Percentiles rank a stretch among this genome's conserved stretches.
These are phyloP conservation scores for Glaciozyma martinii DNA, from an alignment of 768 basidiomycete species.

Conservation along the genomic window DNA sequence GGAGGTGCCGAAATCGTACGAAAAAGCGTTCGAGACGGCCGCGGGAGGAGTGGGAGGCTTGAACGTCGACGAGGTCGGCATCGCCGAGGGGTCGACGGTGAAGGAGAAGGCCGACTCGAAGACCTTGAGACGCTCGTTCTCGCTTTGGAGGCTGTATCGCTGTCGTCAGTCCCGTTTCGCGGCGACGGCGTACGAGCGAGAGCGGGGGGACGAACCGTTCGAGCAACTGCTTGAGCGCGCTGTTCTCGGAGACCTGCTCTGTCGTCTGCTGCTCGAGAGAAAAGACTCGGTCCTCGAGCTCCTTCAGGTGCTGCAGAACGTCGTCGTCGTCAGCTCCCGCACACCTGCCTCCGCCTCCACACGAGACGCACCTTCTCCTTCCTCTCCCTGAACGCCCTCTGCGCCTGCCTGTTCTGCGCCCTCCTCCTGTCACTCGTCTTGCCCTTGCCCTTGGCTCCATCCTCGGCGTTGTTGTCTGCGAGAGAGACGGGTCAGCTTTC, in stretches of 20 bases:
- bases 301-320: constrained; percentile 63
- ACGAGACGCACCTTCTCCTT: constrained; percentile 53
- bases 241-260: constrained; percentile 17
- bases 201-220: constrained; percentile 17
- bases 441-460: constrained; percentile 16
- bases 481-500: background rate
- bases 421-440: constrained; percentile 55
- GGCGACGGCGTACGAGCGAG: too few species aligned
- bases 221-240: constrained; percentile 27
- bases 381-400: constrained; percentile 91
- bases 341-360: background rate
- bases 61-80: constrained; percentile 11
- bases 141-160: constrained; percentile 9
- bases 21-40: background rate
- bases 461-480: background rate
- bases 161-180: background rate
- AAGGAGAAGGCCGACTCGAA: constrained; percentile 27
- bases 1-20: constrained; percentile 1
- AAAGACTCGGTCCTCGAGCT: constrained; percentile 28
- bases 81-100: constrained; percentile 11
- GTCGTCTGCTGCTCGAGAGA: constrained; percentile 14
- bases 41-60: background rate
- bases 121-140: constrained; percentile 29
- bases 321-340: background rate
- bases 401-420: constrained; percentile 93